Base-by-base conservation (phyloP, 257 asterid species). In the Coffea eugenioides region DNA sequence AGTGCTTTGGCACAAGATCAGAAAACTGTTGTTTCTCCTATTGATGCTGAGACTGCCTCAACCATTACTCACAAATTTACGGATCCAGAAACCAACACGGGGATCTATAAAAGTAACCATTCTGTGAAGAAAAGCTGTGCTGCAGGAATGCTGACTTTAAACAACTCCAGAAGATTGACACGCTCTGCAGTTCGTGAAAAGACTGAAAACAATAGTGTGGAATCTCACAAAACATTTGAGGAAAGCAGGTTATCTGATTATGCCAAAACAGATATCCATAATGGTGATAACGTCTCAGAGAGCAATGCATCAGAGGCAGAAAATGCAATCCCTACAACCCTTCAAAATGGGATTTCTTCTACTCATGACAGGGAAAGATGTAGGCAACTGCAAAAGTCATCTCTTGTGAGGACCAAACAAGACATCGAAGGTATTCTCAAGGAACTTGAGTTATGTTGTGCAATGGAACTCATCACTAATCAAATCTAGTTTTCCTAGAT, bases 351-450 rank as follows among this genome's bases (percentile, higher is more conserved):
- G 66, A 61, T n/a, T 56, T 68, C 43, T 25, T 74, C 62, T 59
- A 69, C 65, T 54, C 62, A 43, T 69, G 49, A 75, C 51, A 83
- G 70, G 78, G 82, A 75, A 82, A 77, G 61, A 68, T 76, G 23
- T 46, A 75, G 56, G 59, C 43, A 57, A 76, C 70, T 43, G 73
- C 70, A 80, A 54, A 14, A n/a, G 16, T 14, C 45, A 54, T 39
- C 88, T 69, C 64, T 61, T 72, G 54, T 45, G 45, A 77, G 83
- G 64, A 79, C 74, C 80, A 75, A 85, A 54, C 87, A 80, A 77
- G 84, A 69, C 36, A 51, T 27, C 71, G 83, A 83, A 86, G 91
- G 94, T 90, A 84, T 27, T 27, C 31, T 27, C 31, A 27, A 27
- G 31, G 31, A 27, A 27, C 73, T 65, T 76, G 23, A 16, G 36